These are phyloP conservation scores for Pyricularia grisea DNA, from an alignment of 2,329 filamentous ascomycete genomes.

Conservation along the genomic window DNA sequence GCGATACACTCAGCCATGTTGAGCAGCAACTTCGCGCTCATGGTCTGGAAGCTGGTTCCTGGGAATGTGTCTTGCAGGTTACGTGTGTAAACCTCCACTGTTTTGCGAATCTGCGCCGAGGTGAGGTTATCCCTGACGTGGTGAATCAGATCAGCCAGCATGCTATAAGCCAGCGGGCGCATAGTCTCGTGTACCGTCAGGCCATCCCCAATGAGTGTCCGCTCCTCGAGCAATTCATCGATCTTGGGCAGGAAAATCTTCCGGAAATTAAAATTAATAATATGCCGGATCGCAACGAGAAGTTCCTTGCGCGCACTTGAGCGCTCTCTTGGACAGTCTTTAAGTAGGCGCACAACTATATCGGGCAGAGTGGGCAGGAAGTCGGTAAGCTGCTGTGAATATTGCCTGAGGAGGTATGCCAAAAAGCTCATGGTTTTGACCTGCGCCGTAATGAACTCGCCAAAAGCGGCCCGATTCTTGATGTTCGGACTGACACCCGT, in stretches of 20 bases:
- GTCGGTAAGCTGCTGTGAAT: slow-evolving; percentile 77
- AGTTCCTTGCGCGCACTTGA: slow-evolving; percentile 90
- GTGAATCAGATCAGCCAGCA: slow-evolving; percentile 96
- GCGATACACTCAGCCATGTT: slow-evolving; percentile 99
- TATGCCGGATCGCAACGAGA: slow-evolving; percentile 90
- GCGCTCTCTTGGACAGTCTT: slow-evolving; percentile 92
- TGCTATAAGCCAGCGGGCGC: slow-evolving; percentile 91
- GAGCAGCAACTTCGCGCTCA: slow-evolving; percentile 93
- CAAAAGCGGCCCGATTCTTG: slow-evolving; percentile 87
- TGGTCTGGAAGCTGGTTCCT: slow-evolving; percentile 97
- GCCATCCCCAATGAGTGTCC: slow-evolving; percentile 89
- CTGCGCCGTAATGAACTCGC: slow-evolving; percentile 94
- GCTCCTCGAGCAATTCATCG: slow-evolving; percentile 87
- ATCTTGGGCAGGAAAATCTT: slow-evolving; percentile 94
- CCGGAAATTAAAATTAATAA: slow-evolving; percentile 98
- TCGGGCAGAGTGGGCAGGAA: slow-evolving; percentile 79
- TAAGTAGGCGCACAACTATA: slow-evolving; percentile 81
- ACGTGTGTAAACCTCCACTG: slow-evolving; percentile 93
- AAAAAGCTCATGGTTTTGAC: slow-evolving; percentile 99
- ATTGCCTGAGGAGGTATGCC: slow-evolving; percentile 83
- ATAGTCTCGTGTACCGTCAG: slow-evolving; percentile 95
- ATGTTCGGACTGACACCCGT: slow-evolving; percentile 90
- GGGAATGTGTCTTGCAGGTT: slow-evolving; percentile 94
- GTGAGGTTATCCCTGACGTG: slow-evolving; percentile 86
- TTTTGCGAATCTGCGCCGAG: slow-evolving; percentile 86